These are phyloP conservation scores for Leccinellum luteum DNA, from an alignment of 768 basidiomycete genomes.

Conservation along the genomic window DNA sequence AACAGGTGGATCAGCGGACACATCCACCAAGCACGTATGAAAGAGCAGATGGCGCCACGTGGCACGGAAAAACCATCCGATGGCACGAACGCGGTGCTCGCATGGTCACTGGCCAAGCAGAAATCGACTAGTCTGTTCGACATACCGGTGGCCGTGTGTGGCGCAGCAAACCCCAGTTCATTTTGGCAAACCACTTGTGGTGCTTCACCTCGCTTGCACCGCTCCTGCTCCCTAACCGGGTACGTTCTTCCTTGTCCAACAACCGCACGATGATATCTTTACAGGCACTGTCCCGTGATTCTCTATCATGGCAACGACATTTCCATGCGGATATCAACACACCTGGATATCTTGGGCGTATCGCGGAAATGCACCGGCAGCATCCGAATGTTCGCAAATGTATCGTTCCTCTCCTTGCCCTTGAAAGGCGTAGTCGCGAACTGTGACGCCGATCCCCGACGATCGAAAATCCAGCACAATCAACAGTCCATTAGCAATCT, in stretches of 20 bases:
- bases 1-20: conserved; percentile 22
- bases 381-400: conserved; percentile 93
- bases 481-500: conserved; percentile 37
- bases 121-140: conserved; percentile 2
- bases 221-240: conserved; percentile 83
- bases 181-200: conserved; percentile 96
- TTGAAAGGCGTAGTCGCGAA: conserved; percentile 99
- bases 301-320: conserved; percentile 9
- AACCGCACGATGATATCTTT: conserved; percentile 86
- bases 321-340: conserved; percentile 29
- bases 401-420: conserved; percentile 89
- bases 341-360: conserved; percentile 73
- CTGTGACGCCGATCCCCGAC: conserved; percentile 40
- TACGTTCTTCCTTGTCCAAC: conserved; percentile 89
- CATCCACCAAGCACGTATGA: conserved; percentile 19
- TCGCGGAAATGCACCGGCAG: conserved; percentile 87
- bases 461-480: conserved; percentile 22
- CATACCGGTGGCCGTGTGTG: conserved; percentile 91
- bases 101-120: not conserved
- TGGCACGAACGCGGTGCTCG: not conserved
- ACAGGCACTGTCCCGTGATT: conserved; percentile 54
- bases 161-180: conserved; percentile 95
- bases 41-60: conserved; percentile 13
- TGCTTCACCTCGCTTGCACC: conserved; percentile 99
- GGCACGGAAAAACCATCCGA: not conserved